phyloP scores from a whole-genome alignment of 106 monocot species.

The Dactylorhiza incarnata region DNA sequence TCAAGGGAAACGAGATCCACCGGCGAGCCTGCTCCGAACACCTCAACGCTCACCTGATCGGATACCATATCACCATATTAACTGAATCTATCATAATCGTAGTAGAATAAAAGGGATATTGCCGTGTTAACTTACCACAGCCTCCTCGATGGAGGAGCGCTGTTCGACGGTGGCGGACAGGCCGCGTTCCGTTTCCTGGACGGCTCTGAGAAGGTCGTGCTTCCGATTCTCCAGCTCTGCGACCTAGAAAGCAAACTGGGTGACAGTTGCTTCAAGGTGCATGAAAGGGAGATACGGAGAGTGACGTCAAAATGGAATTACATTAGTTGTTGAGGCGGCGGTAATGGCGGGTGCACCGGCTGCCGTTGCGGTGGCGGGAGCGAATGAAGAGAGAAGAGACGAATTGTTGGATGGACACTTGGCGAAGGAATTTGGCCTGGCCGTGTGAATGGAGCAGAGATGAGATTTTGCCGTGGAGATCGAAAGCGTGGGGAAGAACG shows the following conservation, averaged over 20 bases:
- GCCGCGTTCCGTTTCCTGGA: slow-evolving; percentile 86
- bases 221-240: slow-evolving; percentile 57
- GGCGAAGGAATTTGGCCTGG: background rate
- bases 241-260: background rate
- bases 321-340: background rate
- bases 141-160: slow-evolving; percentile 85
- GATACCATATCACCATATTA: background rate
- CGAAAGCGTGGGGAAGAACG: background rate
- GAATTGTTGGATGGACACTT: background rate
- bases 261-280: background rate
- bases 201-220: slow-evolving; percentile 60
- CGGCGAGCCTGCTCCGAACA: slow-evolving; percentile 39
- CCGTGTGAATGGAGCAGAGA: background rate
- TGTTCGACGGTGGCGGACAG: slow-evolving; percentile 60
- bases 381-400: background rate
- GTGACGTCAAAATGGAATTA: background rate
- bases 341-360: background rate
- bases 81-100: background rate
- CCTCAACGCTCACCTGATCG: slow-evolving; percentile 59
- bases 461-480: background rate
- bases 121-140: slow-evolving; percentile 33
- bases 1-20: slow-evolving; percentile 56
- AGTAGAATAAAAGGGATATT: background rate
- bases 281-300: background rate
- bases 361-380: background rate